These are phyloP conservation scores for Clohesyomyces aquaticus DNA, from an alignment of 495 filamentous ascomycete genomes.

Conservation along the genomic window DNA sequence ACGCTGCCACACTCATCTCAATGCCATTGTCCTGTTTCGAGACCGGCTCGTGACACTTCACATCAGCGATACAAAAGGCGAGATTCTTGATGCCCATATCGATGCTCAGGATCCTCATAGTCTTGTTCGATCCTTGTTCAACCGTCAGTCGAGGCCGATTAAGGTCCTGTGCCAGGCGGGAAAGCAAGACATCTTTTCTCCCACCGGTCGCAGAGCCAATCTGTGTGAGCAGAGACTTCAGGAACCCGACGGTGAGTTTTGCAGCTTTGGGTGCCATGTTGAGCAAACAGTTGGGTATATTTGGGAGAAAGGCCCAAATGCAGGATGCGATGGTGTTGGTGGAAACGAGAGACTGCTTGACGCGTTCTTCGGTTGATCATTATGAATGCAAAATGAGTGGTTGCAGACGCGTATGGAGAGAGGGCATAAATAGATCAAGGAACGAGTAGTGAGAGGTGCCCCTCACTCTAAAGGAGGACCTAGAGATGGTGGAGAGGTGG, in stretches of 20 bases:
- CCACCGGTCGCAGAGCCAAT: conserved; percentile 33
- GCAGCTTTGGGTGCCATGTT: conserved; percentile 10
- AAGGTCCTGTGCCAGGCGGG: conserved; percentile 14
- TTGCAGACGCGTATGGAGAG: too few species aligned
- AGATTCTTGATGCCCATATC: conserved; percentile 88
- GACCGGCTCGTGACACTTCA: conserved; percentile 13
- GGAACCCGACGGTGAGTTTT: conserved; percentile 4
- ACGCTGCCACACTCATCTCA: conserved; percentile 24
- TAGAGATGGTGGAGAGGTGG: too few species aligned
- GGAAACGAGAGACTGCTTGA: too few species aligned
- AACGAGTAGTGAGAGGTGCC: too few species aligned
- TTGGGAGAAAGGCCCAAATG: too few species aligned
- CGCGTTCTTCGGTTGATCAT: too few species aligned
- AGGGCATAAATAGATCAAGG: too few species aligned
- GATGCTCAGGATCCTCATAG: conserved; percentile 67
- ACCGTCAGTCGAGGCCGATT: not conserved
- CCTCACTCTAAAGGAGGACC: too few species aligned
- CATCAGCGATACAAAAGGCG: conserved; percentile 68
- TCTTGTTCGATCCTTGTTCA: not conserved
- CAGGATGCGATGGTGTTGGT: too few species aligned
- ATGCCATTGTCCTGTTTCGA: not conserved
- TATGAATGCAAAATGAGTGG: too few species aligned
- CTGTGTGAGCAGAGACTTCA: conserved; percentile 13
- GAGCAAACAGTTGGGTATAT: not conserved
- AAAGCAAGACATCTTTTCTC: conserved; percentile 12